phyloP scores from a whole-genome alignment of 78 protist genomes.

The Guillardia theta region DNA sequence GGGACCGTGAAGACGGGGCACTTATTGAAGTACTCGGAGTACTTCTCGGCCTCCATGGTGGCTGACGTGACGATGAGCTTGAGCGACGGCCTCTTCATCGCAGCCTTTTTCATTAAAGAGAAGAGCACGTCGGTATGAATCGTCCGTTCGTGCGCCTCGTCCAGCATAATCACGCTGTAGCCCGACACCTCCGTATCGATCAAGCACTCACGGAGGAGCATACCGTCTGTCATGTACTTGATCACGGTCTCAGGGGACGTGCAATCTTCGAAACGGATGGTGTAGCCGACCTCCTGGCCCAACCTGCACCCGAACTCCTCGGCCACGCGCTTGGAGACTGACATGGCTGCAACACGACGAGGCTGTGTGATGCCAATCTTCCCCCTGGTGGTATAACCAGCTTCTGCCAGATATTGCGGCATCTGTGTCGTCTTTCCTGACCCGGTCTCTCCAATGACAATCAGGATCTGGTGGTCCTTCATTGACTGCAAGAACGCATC shows the following conservation, averaged over 20 bases:
- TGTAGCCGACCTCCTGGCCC: constrained; percentile 84
- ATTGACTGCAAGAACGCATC: not conserved
- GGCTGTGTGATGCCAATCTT: constrained; percentile 85
- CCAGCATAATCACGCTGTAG: constrained; percentile 66
- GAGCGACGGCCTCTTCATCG: not conserved
- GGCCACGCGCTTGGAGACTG: constrained; percentile 97
- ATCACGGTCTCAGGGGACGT: constrained; percentile 81
- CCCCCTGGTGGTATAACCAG: not conserved
- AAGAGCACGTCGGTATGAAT: constrained; percentile 97
- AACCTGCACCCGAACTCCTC: constrained; percentile 97
- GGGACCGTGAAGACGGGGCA: constrained; percentile 75
- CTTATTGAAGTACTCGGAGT: constrained; percentile 13
- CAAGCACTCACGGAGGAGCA: constrained; percentile 95
- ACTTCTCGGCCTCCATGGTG: constrained; percentile 96
- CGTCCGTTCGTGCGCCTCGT: constrained; percentile 95
- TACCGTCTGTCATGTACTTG: constrained; percentile 73
- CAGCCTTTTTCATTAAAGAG: constrained; percentile 88
- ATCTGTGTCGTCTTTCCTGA: constrained; percentile 89
- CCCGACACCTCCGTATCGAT: constrained; percentile 72
- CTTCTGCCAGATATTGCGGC: constrained; percentile 56
- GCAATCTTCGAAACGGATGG: constrained; percentile 97
- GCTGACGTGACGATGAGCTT: constrained; percentile 96
- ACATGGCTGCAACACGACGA: constrained; percentile 98
- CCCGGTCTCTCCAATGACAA: constrained; percentile 87
- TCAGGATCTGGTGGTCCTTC: constrained; percentile 59